phyloP scores from a whole-genome alignment of 2,329 filamentous ascomycete genomes.

The Elsinoe arachidis region DNA sequence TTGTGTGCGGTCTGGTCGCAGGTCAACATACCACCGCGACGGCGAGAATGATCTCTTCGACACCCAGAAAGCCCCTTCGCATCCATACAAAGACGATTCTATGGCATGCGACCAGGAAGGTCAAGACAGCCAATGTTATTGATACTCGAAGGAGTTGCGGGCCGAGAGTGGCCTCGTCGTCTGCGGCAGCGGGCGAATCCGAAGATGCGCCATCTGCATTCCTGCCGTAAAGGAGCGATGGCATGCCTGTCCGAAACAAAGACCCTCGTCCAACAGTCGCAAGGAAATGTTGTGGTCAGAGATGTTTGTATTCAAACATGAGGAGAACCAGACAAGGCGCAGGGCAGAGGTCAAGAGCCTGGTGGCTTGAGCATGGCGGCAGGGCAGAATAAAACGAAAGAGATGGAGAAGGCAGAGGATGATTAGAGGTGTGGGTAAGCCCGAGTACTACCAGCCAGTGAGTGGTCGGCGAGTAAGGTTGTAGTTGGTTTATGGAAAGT shows the following conservation, averaged over 20 bases:
- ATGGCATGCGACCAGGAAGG: constrained; percentile 4
- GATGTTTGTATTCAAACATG: constrained; percentile 1
- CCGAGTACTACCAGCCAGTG: background rate
- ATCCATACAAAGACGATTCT: constrained; percentile 7
- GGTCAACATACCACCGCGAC: background rate
- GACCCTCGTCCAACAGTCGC: constrained; percentile 2
- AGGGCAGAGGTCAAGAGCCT: constrained; percentile 5
- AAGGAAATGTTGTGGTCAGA: background rate
- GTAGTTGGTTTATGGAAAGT: background rate
- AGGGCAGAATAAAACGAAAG: background rate
- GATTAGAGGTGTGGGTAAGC: constrained; percentile 3
- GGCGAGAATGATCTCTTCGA: constrained; percentile 2
- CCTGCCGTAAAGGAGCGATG: constrained; percentile 1
- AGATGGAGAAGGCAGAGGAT: background rate
- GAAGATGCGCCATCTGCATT: constrained; percentile 1
- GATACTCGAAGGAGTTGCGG: constrained; percentile 6
- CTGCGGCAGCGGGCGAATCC: background rate
- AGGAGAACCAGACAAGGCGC: background rate
- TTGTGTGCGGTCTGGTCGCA: background rate
- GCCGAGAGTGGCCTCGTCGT: constrained; percentile 5
- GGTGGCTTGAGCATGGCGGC: constrained; percentile 5
- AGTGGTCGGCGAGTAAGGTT: background rate
- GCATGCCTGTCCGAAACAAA: background rate
- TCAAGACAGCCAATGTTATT: constrained; percentile 3
- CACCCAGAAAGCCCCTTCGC: background rate